These are phyloP conservation scores for Hevea brasiliensis DNA, from an alignment of 345 rosid species.

Conservation along the genomic window DNA sequence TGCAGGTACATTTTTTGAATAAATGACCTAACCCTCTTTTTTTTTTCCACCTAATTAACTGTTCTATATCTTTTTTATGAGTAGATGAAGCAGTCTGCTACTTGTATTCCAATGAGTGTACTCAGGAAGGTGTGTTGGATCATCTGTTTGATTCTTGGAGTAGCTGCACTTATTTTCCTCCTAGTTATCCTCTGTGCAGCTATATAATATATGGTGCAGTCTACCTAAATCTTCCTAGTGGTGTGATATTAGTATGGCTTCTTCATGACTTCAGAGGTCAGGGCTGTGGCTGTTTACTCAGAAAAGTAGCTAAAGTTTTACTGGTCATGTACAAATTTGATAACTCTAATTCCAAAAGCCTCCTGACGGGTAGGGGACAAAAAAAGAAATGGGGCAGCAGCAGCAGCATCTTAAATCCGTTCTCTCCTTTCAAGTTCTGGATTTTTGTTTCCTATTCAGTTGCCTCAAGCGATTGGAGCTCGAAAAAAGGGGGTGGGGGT, in stretches of 20 bases:
- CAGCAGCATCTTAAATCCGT: neutral
- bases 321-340: no score
- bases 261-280: neutral
- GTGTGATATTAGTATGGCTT: neutral
- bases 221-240: neutral
- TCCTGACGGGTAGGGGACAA: neutral
- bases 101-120: conserved; percentile 11
- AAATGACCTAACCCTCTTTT: neutral
- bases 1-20: conserved; percentile 17
- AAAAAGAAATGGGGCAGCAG: neutral
- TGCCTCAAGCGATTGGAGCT: no score
- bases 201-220: conserved; percentile 25
- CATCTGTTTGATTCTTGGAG: conserved; percentile 33
- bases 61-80: neutral
- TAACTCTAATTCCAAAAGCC: neutral
- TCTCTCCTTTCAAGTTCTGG: neutral
- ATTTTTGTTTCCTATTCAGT: neutral
- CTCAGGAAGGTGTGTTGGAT: conserved; percentile 28
- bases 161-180: conserved; percentile 30
- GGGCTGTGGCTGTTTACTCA: neutral
- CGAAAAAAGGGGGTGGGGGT: no score
- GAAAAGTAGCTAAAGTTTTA: no score
- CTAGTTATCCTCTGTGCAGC: conserved; percentile 40
- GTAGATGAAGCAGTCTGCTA: conserved; percentile 17
- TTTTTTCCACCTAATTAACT: neutral